These are phyloP conservation scores for Jackrogersella minutella DNA, from an alignment of 495 filamentous ascomycete species.

Conservation along the genomic window DNA sequence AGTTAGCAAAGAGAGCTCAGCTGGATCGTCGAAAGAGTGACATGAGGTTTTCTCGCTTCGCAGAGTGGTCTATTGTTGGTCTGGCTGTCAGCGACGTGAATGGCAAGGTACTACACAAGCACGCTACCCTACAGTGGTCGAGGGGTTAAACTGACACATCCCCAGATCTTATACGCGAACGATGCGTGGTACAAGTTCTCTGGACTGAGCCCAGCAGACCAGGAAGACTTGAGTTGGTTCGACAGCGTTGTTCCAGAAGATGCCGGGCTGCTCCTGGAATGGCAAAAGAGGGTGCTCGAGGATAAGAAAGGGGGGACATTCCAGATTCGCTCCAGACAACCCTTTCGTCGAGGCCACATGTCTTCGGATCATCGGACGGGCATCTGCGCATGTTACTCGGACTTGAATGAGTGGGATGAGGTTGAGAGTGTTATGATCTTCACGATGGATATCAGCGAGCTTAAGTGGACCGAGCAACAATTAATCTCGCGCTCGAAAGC, in stretches of 20 bases:
- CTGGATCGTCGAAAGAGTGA: constrained; percentile 32
- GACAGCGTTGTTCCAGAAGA: constrained; percentile 37
- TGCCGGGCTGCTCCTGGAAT: constrained; percentile 25
- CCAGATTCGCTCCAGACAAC: constrained; percentile 35
- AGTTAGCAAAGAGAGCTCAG: constrained; percentile 31
- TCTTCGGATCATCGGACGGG: constrained; percentile 38
- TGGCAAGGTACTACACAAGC: constrained; percentile 18
- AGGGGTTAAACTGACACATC: background rate
- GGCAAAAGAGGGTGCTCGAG: constrained; percentile 23
- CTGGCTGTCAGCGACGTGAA: constrained; percentile 28
- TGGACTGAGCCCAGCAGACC: constrained; percentile 22
- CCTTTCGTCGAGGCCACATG: constrained; percentile 31
- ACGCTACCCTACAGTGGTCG: background rate
- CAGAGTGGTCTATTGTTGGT: constrained; percentile 36
- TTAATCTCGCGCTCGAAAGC: constrained; percentile 46
- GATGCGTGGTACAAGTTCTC: constrained; percentile 39
- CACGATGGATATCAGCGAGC: constrained; percentile 54
- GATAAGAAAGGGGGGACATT: constrained; percentile 40
- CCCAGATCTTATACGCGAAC: constrained; percentile 34
- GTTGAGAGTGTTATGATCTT: constrained; percentile 43
- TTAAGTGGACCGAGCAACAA: constrained; percentile 55
- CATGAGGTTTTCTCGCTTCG: constrained; percentile 37
- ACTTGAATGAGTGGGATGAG: constrained; percentile 39
- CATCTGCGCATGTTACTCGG: constrained; percentile 42
- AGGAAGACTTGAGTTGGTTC: constrained; percentile 22